phyloP scores from a whole-genome alignment of 75 land plant species.

The Gnetum montanum region DNA sequence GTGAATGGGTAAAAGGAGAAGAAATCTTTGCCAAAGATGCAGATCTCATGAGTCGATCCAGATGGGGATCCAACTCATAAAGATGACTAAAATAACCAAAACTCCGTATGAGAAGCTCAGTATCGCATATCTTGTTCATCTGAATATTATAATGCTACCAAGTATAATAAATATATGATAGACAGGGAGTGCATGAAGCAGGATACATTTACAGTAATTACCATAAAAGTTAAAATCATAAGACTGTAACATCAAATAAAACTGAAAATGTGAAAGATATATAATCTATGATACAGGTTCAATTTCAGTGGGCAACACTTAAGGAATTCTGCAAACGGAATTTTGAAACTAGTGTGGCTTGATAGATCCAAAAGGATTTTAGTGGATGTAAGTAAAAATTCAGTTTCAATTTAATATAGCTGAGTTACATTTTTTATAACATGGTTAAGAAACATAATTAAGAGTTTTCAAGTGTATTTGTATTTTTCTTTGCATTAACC shows the following conservation, averaged over 20 bases:
- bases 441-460: too few species aligned
- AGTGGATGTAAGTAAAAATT: too few species aligned
- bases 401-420: too few species aligned
- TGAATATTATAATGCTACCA: background rate
- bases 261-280: background rate
- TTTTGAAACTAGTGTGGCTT: too few species aligned
- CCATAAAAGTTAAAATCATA: background rate
- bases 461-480: too few species aligned
- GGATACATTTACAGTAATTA: background rate
- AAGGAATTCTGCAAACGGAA: too few species aligned
- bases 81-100: conserved; percentile 64
- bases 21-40: conserved; percentile 70
- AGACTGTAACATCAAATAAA: background rate
- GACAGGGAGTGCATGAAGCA: background rate
- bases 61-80: conserved; percentile 86
- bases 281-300: too few species aligned
- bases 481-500: too few species aligned
- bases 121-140: background rate
- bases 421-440: too few species aligned
- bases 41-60: conserved; percentile 82
- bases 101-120: background rate
- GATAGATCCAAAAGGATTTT: too few species aligned
- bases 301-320: too few species aligned
- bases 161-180: background rate
- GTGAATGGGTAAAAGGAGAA: conserved; percentile 51